phyloP scores from a whole-genome alignment of 2,329 filamentous ascomycete species.

The Colletotrichum tabaci region DNA sequence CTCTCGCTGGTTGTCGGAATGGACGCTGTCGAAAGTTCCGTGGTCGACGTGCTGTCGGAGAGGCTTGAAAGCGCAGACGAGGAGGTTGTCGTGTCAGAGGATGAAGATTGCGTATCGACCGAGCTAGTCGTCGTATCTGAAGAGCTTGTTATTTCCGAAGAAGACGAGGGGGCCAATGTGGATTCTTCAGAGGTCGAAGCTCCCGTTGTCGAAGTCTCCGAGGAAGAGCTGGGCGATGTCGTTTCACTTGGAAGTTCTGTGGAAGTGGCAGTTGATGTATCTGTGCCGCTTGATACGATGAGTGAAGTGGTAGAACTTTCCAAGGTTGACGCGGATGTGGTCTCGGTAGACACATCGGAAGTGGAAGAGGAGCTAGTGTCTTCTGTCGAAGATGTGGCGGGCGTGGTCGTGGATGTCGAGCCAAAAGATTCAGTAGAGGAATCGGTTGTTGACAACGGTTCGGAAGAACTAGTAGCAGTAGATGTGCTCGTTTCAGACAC shows the following conservation, averaged over 20 bases:
- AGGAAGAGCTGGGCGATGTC: not conserved
- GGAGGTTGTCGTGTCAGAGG: no score
- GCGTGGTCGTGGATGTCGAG: not conserved
- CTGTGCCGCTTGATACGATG: not conserved
- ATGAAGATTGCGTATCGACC: no score
- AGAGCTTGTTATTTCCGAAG: not conserved
- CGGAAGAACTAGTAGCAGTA: not conserved
- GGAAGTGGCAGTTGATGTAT: not conserved
- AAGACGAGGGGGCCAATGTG: not conserved
- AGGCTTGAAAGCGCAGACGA: not conserved
- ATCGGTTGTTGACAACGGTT: not conserved
- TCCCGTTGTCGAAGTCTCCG: not conserved
- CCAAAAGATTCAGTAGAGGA: not conserved
- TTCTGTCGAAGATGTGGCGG: not conserved
- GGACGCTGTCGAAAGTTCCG: not conserved
- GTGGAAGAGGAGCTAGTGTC: not conserved
- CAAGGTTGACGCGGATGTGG: not conserved
- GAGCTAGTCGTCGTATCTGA: not conserved
- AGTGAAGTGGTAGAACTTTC: not conserved
- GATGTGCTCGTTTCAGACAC: not conserved
- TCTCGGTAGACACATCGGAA: not conserved
- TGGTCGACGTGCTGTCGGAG: not conserved
- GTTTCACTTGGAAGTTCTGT: not conserved
- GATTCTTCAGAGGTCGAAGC: not conserved
- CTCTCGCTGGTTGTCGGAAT: not conserved